These are phyloP conservation scores for Colletotrichum sansevieriae DNA, from an alignment of 2,329 filamentous ascomycete genomes.

Conservation along the genomic window DNA sequence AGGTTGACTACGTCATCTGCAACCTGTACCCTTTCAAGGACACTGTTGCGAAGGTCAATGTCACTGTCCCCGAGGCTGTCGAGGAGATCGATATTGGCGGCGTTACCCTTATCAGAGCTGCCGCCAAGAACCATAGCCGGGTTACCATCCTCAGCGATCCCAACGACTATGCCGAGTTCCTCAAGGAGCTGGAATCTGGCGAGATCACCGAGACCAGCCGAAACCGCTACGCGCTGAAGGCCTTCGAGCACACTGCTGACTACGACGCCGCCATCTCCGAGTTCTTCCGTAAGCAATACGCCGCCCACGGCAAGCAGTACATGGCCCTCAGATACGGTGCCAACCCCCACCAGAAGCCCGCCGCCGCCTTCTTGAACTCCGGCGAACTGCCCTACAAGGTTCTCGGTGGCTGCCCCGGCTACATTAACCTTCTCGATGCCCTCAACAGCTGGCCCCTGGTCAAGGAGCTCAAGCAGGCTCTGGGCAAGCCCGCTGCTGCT, in stretches of 20 bases:
- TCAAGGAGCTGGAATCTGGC: constrained; percentile 88
- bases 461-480: constrained; percentile 92
- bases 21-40: constrained; percentile 99
- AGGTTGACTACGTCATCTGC: constrained; percentile 96
- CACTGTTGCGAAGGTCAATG: constrained; percentile 95
- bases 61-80: constrained; percentile 95
- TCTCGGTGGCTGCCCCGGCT: constrained; percentile 88
- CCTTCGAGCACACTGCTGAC: constrained; percentile 97
- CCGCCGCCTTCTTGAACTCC: constrained; percentile 82
- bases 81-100: constrained; percentile 99
- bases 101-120: constrained; percentile 94
- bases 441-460: constrained; percentile 98
- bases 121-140: constrained; percentile 96
- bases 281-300: constrained; percentile 98
- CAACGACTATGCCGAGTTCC: constrained; percentile 91
- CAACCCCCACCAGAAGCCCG: constrained; percentile 98
- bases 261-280: constrained; percentile 95
- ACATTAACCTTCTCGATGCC: constrained; percentile 96
- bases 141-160: constrained; percentile 98
- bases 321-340: constrained; percentile 91
- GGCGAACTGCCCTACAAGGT: constrained; percentile 93
- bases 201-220: constrained; percentile 88
- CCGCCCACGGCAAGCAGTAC: constrained; percentile 85
- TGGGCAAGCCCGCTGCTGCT: constrained; percentile 89
- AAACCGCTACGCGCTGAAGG: constrained; percentile 93